A percentile compares a stretch with the other conserved stretches of the same genome.
These are phyloP conservation scores for Boletus rubropictus DNA, from an alignment of 768 basidiomycete species.

Conservation along the genomic window DNA sequence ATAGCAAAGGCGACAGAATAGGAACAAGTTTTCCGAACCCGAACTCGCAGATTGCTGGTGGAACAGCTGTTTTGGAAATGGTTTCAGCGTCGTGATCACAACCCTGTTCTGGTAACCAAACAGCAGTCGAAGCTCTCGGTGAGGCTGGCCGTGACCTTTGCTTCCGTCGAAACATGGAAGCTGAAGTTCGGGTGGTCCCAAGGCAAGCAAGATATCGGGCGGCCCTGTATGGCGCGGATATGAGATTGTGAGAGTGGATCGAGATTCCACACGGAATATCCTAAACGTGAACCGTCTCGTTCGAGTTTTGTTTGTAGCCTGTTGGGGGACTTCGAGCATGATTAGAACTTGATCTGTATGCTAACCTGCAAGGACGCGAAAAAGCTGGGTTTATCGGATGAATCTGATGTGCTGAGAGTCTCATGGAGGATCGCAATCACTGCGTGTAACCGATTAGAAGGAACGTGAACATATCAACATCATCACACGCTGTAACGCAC, in stretches of 20 bases:
- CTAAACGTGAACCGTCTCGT: too few relatives aligned
- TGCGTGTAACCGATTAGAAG: too few relatives aligned
- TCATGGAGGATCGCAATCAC: too few relatives aligned
- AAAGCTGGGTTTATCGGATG: too few relatives aligned
- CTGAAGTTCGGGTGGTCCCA: too few relatives aligned
- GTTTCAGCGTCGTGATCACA: not conserved
- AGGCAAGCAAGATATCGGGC: conserved; percentile 2
- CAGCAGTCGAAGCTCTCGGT: not conserved
- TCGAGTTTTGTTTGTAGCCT: too few relatives aligned
- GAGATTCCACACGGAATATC: too few relatives aligned
- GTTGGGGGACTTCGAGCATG: not conserved
- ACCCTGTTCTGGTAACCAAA: not conserved
- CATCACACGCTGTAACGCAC: too few relatives aligned
- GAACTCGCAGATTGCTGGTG: not conserved
- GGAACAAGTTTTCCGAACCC: not conserved
- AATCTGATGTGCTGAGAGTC: too few relatives aligned
- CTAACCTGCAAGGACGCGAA: too few relatives aligned
- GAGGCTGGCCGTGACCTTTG: not conserved
- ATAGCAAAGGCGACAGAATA: not conserved
- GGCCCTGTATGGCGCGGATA: not conserved
- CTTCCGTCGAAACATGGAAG: conserved; percentile 2
- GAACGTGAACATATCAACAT: too few relatives aligned
- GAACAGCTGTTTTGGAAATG: not conserved
- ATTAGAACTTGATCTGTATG: not conserved
- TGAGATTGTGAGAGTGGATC: too few relatives aligned